Evolutionary conservation across 495 filamentous ascomycete genomes (phyloP), one percentile per base, ranked within the genome.

Genomic region (Annulohypoxylon bovei): DNA sequence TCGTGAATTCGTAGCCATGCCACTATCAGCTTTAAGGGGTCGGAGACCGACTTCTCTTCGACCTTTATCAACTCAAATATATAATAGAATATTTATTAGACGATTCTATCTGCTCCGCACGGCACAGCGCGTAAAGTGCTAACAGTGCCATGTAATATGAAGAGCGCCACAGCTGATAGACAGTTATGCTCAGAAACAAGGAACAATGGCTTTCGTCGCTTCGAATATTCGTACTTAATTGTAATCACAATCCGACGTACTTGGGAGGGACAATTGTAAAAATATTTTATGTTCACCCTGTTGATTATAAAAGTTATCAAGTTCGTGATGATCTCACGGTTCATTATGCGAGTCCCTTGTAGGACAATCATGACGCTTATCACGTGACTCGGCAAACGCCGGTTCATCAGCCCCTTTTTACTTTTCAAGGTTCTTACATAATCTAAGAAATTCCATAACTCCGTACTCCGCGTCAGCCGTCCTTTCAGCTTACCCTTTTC

Each of bases 1-100:
- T 37, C 4, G 14, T 33, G 44, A 9, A 49, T 44, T 28, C 12
- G 58, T 54, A 60, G 46, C 12, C 59, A 67, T 72, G 20, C 6
- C 44, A 12, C 9, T 12, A 11, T 14, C 22, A 11, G 18, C 1
- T 25, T 6, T 4, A 47, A 22, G 3, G 11, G 47, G 16, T 18
- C 4, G 14, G 7, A 11, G 18, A 22, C 5, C 27, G 16, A n/a
- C 47, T 52, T 25, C 12, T 52, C 12, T 28, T 14, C 5, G 12
- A 11, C 4, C 3, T 40, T 11, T 40, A 40, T 3, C 4, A 16
- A 12, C 12, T 6, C 8, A 16, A 11, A 16, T 52, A n/a, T 28
- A 16, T 16, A 16, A 25, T 47, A 11, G 11, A 42, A 23, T 22
- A 23, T 23, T 18, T 23, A 30, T 9, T 4, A 30, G 47, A 25